Conservation (phyloP, 179 eudicot genomes). For the Gypsophila paniculata region DNA sequence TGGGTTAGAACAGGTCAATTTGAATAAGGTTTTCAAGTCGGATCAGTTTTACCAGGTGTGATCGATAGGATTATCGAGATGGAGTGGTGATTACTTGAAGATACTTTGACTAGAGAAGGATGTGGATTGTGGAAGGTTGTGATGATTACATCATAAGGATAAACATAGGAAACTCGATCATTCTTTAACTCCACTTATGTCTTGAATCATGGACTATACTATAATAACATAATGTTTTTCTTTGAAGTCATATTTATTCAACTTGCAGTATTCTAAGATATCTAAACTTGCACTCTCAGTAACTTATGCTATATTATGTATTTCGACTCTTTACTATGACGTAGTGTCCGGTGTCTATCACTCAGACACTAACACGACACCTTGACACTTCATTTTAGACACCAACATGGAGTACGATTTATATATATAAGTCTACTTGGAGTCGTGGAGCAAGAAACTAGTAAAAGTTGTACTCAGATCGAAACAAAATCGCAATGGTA, state of each 20-base stretch:
- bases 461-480: too few relatives aligned
- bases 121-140: slow-evolving; percentile 8
- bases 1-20: too few relatives aligned
- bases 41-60: too few relatives aligned
- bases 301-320: slow-evolving; percentile 13
- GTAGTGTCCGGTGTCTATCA: too few relatives aligned
- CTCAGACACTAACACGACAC: too few relatives aligned
- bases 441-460: too few relatives aligned
- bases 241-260: slow-evolving; percentile 15
- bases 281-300: slow-evolving; percentile 26
- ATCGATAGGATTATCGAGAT: neutral
- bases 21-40: too few relatives aligned
- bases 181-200: slow-evolving; percentile 26
- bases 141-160: slow-evolving; percentile 23
- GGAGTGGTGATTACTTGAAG: slow-evolving; percentile 21
- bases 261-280: slow-evolving; percentile 18
- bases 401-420: too few relatives aligned
- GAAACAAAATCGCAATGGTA: too few relatives aligned
- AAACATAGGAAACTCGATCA: slow-evolving; percentile 18
- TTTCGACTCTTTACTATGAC: too few relatives aligned
- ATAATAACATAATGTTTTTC: slow-evolving; percentile 13
- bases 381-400: too few relatives aligned
- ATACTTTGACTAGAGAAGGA: slow-evolving; percentile 24
- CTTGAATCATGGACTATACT: slow-evolving; percentile 19
- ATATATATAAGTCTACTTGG: too few relatives aligned